Evolutionary conservation across 2,329 filamentous ascomycete genomes (phyloP), one percentile per base, ranked within the genome.

Genomic region (Aspergillus niger): DNA sequence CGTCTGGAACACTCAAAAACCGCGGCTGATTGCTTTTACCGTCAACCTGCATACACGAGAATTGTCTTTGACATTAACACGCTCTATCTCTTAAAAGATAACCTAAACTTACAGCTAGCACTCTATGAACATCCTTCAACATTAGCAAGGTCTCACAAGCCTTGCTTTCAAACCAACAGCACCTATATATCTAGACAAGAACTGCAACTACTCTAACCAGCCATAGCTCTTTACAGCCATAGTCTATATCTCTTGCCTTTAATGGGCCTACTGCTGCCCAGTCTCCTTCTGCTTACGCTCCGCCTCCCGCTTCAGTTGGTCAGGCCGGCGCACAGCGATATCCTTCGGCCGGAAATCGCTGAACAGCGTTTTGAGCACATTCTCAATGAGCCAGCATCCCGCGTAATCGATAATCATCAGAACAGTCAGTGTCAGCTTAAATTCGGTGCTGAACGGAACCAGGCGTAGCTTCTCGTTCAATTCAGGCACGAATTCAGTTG

Each of bases 271-370:
- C 72, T 60, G 72, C 66, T 81, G 77, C 59, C 78, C 77, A 55
- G 81, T 81, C 69, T 86, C 86, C 51, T 82, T 82, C 59, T 82
- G 82, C 75, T 89, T 90, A 67, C 93, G 85, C 65, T 83, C 82
- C 58, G 84, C 81, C 79, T 98, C 94, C 47, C 88, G 82, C 74
- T 88, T 85, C 10, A 96, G 80, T 83, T 99, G 95, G 73, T 99
- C 95, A 3, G 90, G 88, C 60, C 95, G 83, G 64, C 95, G 85
- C 55, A 90, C 82, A 1, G 95, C 94, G 72, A 99, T 98, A 74
- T 98, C 95, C 75, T 96, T 94, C 2, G 95, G 92, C 66, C 87
- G 88, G 80, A 91, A 96, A 77, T 99, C 95, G 66, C 90, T 94
- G 78, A 98, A 99, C 30, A 90, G 76, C 54, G 76, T 80, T 84